Evolutionary conservation across 2,329 filamentous ascomycete species (phyloP), one percentile per base, ranked within the genome.

Genomic region (Raffaelea deltoideospora): DNA sequence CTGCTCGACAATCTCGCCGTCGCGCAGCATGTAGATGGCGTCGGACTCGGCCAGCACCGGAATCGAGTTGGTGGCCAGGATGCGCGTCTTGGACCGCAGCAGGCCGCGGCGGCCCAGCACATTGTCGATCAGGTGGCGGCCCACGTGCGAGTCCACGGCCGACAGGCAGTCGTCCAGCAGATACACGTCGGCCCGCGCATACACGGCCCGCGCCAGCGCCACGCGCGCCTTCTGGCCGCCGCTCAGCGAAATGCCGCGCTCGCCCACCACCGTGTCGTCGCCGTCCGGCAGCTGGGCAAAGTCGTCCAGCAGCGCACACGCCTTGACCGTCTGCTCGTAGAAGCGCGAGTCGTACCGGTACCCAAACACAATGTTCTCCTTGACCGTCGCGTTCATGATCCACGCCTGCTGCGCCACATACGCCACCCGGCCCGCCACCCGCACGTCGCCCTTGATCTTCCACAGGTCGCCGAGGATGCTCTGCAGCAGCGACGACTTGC

Each of bases 361-460:
- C 2, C 90, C 90, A 51, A 98, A 98, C 5, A 95, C 68, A 47
- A 98, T 94, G 53, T 98, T 98, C 53, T 98, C 90, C 49, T 86
- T 84, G 39, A 98, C 87, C 22, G 83, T 93, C 9, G 90, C 90
- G 53, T 98, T 98, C 77, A 96, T 88, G 36, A 98, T 82, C 90
- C 92, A 98, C 17, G 86, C 67, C 50, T 83, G 77, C 55, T 98
- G 92, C 14, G 86, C 83, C 40, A 93, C 90, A 54, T 96, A 98
- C 2, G 90, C 90, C 29, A 85, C 72, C 21, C 69, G 74, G 33
- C 90, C 92, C 47, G 82, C 77, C 10, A 98, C 68, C 38, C 81
- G 67, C 4, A 95, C 88, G 43, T 82, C 69, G 33, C 90, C 90
- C 42, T 82, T 76, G 34, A 79, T 67, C 55, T 95, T 96, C 77